A percentile compares a stretch with the other conserved stretches of the same genome.
phyloP scores from a whole-genome alignment of 257 asterid genomes.

The Fraxinus quadrangulata region DNA sequence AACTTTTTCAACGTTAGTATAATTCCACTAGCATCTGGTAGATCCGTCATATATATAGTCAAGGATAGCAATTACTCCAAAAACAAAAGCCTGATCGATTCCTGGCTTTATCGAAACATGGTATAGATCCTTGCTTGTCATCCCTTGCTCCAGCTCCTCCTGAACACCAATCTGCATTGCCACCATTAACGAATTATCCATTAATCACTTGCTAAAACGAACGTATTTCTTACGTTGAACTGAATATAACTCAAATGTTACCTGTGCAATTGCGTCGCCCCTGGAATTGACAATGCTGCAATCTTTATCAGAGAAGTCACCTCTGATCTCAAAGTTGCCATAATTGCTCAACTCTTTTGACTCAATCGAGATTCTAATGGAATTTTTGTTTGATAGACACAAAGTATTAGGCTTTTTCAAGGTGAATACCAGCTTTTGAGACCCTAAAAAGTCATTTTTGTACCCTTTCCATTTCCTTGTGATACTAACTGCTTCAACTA shows the following conservation, averaged over 20 bases:
- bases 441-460: slow-evolving; percentile 47
- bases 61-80: slow-evolving; percentile 83
- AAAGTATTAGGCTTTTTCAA: slow-evolving; percentile 56
- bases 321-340: slow-evolving; percentile 52
- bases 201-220: neutral
- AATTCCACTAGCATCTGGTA: slow-evolving; percentile 53
- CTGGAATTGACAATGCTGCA: slow-evolving; percentile 63
- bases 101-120: slow-evolving; percentile 69
- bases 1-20: neutral
- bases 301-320: slow-evolving; percentile 54
- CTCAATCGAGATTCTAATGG: slow-evolving; percentile 51
- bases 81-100: slow-evolving; percentile 78
- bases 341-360: slow-evolving; percentile 36
- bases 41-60: slow-evolving; percentile 88
- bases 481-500: slow-evolving; percentile 72
- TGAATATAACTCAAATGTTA: neutral
- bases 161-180: slow-evolving; percentile 58
- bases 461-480: slow-evolving; percentile 71
- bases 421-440: slow-evolving; percentile 62
- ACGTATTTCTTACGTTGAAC: neutral
- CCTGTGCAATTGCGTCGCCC: slow-evolving; percentile 68
- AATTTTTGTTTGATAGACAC: slow-evolving; percentile 44
- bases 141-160: slow-evolving; percentile 46
- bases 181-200: neutral
- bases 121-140: slow-evolving; percentile 63